Evolutionary conservation across 129 eudicot species (phyloP), one percentile per base, ranked within the genome.

Genomic region (Ambrosia trifida): DNA sequence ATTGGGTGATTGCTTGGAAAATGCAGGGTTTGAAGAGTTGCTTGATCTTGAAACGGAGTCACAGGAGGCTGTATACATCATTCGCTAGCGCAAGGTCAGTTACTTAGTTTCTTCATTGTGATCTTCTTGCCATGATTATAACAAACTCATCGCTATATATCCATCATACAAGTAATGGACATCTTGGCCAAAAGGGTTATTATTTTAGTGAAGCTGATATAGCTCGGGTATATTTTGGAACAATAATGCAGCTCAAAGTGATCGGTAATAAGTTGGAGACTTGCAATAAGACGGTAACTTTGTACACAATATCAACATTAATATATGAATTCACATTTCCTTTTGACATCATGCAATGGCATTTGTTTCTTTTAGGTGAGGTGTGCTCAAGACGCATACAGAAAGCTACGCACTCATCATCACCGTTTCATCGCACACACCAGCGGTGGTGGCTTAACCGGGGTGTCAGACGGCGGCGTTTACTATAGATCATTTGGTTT

Each of bases 1-100:
- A 83, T 80, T 82, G 85, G 97, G 97, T 4, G 95, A 91, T 81
- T 66, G 90, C 78, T 80, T 91, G 80, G 79, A 88, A 14, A 85
- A 79, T 75, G 41, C 82, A 65, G 79, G 82, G 43, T 86, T 79
- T 47, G 83, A 88, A 14, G 86, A 88, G 35, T 69, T 88, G 70
- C 81, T 41, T n/a, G 66, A 72, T 76, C 95, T 91, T 66, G 83
- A 85, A 54, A 81, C 83, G 69, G 89, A 91, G 61, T 76, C 88
- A 56, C 92, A 88, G 35, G 82, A 70, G 57, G 81, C 95, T 66
- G 80, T 83, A 11, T 73, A 47, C 66, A n/a, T 73, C 69, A 91
- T 88, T 60, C 91, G 91, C 7, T 86, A 80, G 43, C 79, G 81
- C 45, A 91, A 91, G 95, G 97, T 91, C 35, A 9, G 11, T 51